These are phyloP conservation scores for Salisapilia sapeloensis DNA, from an alignment of 352 stramenopile species.

Conservation along the genomic window DNA sequence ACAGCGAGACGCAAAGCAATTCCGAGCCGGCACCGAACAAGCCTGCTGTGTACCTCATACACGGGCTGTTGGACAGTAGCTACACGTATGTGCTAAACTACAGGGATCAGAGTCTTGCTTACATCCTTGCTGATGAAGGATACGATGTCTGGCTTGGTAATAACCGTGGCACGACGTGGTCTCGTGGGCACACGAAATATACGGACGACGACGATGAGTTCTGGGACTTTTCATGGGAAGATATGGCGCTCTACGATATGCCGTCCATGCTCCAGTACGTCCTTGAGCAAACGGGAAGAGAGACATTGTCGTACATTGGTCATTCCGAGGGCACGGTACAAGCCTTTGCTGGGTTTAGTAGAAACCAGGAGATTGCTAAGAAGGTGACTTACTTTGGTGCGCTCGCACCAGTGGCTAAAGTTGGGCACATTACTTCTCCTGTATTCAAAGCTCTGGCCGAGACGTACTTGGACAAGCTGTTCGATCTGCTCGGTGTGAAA, in stretches of 20 bases:
- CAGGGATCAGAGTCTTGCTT: constrained; percentile 37
- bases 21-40: constrained; percentile 14
- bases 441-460: constrained; percentile 23
- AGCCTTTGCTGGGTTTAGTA: constrained; percentile 34
- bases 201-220: constrained; percentile 15
- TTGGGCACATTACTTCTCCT: constrained; percentile 18
- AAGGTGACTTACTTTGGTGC: constrained; percentile 43
- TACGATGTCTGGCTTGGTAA: constrained; percentile 53
- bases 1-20: constrained; percentile 20
- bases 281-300: constrained; percentile 11
- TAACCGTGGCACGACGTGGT: constrained; percentile 44
- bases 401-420: constrained; percentile 25
- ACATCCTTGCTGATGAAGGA: constrained; percentile 29
- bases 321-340: constrained; percentile 51
- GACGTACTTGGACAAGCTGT: constrained; percentile 24
- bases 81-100: constrained; percentile 47
- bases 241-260: constrained; percentile 33
- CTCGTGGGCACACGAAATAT: constrained; percentile 23
- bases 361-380: constrained; percentile 35
- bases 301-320: constrained; percentile 32
- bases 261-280: constrained; percentile 39
- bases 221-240: constrained; percentile 38
- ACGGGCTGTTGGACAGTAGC: constrained; percentile 38
- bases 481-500: constrained; percentile 16
- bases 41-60: constrained; percentile 26